Evolutionary conservation across 768 basidiomycete genomes (phyloP).

Genomic region (Russula sp.): DNA sequence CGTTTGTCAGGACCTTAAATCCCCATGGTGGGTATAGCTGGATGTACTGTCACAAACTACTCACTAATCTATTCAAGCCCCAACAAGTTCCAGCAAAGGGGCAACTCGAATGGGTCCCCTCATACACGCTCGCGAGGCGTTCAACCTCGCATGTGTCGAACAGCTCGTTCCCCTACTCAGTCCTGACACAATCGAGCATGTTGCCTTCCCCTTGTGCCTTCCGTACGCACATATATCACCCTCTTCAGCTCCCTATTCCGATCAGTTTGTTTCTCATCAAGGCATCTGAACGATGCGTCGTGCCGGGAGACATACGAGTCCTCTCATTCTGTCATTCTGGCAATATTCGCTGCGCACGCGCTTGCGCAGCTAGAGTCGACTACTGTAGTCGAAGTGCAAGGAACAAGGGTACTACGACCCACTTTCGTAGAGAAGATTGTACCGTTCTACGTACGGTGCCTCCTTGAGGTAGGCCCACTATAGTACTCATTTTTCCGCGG

Average conservation of each 20-base stretch:
- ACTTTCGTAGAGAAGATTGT: conserved; percentile 51
- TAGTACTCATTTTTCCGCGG: not conserved
- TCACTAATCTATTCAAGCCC: not conserved
- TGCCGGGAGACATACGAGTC: conserved; percentile 81
- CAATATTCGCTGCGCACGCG: conserved; percentile 61
- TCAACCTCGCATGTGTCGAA: conserved; percentile 67
- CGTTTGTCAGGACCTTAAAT: conserved; percentile 36
- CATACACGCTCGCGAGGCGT: conserved; percentile 36
- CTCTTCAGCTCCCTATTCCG: conserved; percentile 5
- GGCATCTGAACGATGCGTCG: conserved; percentile 50
- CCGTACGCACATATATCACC: conserved; percentile 44
- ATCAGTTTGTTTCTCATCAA: conserved; percentile 28
- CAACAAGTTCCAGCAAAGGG: conserved; percentile 2
- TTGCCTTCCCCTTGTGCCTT: conserved; percentile 55
- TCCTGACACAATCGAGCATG: conserved; percentile 45
- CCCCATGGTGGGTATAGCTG: conserved; percentile 2
- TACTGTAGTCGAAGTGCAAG: conserved; percentile 6
- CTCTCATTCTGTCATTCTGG: conserved; percentile 76
- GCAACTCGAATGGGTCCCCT: not conserved
- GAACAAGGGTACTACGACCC: not conserved
- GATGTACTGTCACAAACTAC: not conserved
- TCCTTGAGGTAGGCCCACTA: conserved; percentile 55
- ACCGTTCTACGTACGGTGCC: conserved; percentile 65
- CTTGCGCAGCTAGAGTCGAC: conserved; percentile 27
- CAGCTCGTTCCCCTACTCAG: conserved; percentile 64